Evolutionary conservation across 73 alveolate genomes (phyloP), one percentile per base, ranked within the genome.

Genomic region (Paramecium primaurelia): DNA sequence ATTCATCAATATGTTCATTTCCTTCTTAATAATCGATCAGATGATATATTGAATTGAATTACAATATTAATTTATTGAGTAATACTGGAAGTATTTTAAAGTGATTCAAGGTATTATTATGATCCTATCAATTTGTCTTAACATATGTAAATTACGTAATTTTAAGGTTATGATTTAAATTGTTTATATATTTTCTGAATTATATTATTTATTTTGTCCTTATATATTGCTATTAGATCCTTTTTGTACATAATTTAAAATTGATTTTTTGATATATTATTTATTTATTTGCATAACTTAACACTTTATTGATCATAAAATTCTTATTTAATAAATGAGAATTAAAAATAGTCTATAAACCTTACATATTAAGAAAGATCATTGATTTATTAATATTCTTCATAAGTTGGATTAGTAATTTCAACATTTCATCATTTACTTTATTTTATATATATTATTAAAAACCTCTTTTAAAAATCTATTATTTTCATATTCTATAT

Each of bases 111-210:
- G 64, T 73, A 80, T 42, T 80, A 16, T 22, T 16, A 80, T 49
- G 77, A 80, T 80, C 77, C 71, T 45, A 4, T 80, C 91, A 80
- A 80, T 80, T 77, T 80, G n/a, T 0, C 7, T 8, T 45, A 80
- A 49, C 3, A 45, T 38, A 40, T 32, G 16, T 11, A 80, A 14
- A 14, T 44, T 80, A 80, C 91, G 18, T 80, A 80, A 44, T 80
- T 34, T 26, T 80, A 77, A 45, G 91, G 91, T 49, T 80, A 0
- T 32, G 18, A 32, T 49, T 80, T 80, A 44, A 80, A 80, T 7
- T 45, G 91, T 42, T 80, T 77, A 80, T 80, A 80, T 18, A 80
- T 42, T 10, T 20, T 47, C 58, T 80, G 10, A 10, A 80, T 9
- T n/a, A 47, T 32, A 22, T 42, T 36, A 80, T 80, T 80, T 8